Percentiles rank a stretch among this genome's conserved stretches.
Evolutionary conservation across 768 basidiomycete species (phyloP).

Genomic region (Dendrothele bispora): DNA sequence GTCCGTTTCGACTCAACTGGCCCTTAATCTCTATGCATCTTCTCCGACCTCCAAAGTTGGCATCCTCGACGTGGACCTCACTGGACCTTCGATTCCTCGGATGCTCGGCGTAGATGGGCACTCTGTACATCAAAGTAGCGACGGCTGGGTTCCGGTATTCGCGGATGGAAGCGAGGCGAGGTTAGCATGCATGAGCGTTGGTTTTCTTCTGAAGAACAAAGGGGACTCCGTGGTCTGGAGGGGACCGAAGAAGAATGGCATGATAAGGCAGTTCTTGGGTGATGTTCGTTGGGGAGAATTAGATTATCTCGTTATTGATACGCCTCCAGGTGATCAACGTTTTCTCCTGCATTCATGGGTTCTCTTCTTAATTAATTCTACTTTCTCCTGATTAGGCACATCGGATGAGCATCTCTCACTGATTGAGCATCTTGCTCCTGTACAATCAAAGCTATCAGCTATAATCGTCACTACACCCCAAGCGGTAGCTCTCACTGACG

Average conservation of each 20-base stretch:
- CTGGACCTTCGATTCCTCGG: slow-evolving; percentile 91
- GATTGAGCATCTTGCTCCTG: slow-evolving; percentile 88
- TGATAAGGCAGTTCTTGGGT: slow-evolving; percentile 93
- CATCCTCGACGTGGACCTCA: slow-evolving; percentile 92
- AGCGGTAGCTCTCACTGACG: slow-evolving; percentile 92
- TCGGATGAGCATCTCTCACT: slow-evolving; percentile 98
- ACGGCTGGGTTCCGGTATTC: slow-evolving; percentile 98
- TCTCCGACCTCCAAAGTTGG: slow-evolving; percentile 72
- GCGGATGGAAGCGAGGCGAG: slow-evolving; percentile 77
- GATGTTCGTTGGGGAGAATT: slow-evolving; percentile 95
- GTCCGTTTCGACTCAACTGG: slow-evolving; percentile 90
- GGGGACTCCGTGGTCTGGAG: slow-evolving; percentile 97
- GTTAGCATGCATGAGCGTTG: slow-evolving; percentile 95
- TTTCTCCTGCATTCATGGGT: not conserved
- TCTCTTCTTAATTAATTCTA: slow-evolving; percentile 9
- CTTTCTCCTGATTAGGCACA: slow-evolving; percentile 63
- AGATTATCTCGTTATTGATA: slow-evolving; percentile 92
- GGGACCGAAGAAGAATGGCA: slow-evolving; percentile 97
- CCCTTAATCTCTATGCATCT: slow-evolving; percentile 77
- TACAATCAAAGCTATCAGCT: slow-evolving; percentile 75
- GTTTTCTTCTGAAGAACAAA: slow-evolving; percentile 87
- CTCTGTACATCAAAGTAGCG: slow-evolving; percentile 88
- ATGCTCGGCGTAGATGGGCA: slow-evolving; percentile 91
- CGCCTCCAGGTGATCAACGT: slow-evolving; percentile 80
- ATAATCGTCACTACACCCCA: slow-evolving; percentile 97